These are phyloP conservation scores for Fusarium sp. DNA, from an alignment of 2,329 filamentous ascomycete species.

Conservation along the genomic window DNA sequence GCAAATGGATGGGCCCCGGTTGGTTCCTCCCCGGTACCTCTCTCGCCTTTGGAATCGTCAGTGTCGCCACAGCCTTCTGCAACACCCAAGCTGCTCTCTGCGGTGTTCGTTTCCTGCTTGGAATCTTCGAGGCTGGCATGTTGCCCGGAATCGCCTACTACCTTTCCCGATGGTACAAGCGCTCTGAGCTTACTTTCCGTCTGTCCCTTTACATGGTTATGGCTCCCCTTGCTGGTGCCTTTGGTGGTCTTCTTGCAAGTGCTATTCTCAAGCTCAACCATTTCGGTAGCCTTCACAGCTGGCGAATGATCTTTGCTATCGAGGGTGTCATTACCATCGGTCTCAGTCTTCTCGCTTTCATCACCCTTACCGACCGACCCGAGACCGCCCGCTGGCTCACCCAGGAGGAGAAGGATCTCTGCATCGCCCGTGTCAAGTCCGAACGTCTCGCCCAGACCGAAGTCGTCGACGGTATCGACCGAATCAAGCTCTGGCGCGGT, in stretches of 20 bases:
- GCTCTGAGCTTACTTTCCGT: conserved; percentile 71
- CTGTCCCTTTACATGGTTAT: conserved; percentile 74
- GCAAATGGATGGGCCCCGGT: conserved; percentile 73
- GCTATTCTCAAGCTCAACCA: conserved; percentile 69
- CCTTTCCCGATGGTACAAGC: conserved; percentile 71
- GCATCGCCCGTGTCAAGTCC: conserved; percentile 68
- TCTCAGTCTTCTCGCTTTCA: conserved; percentile 67
- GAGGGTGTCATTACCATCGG: conserved; percentile 71
- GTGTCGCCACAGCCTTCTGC: conserved; percentile 71
- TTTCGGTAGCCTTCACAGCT: conserved; percentile 66
- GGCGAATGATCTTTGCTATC: conserved; percentile 79
- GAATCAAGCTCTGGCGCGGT: conserved; percentile 67
- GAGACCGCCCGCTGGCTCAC: conserved; percentile 73
- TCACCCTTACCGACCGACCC: conserved; percentile 74
- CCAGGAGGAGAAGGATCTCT: conserved; percentile 71
- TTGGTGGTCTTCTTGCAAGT: conserved; percentile 72
- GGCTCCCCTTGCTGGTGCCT: conserved; percentile 73
- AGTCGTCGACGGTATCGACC: conserved; percentile 71
- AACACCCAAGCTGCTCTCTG: conserved; percentile 59
- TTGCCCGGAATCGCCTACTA: conserved; percentile 76
- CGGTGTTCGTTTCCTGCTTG: conserved; percentile 70
- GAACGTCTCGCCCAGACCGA: conserved; percentile 70
- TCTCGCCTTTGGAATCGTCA: conserved; percentile 68
- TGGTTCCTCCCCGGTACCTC: conserved; percentile 71
- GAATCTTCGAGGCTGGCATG: conserved; percentile 73